Evolutionary conservation across 164 flowering plant species (phyloP).

Genomic region (Taxillus chinensis): DNA sequence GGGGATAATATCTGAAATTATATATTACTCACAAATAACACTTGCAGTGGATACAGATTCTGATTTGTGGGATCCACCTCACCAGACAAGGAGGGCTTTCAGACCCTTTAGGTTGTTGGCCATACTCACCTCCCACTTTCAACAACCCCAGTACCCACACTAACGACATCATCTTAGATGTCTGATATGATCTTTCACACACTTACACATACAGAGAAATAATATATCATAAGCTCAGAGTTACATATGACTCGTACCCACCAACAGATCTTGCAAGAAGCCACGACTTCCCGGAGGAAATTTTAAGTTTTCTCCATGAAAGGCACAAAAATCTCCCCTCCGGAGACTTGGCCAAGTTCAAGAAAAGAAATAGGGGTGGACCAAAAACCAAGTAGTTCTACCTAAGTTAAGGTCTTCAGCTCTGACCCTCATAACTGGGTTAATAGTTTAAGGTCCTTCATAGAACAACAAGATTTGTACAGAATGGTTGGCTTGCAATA

Average conservation of each 20-base stretch:
- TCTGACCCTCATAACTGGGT: slow-evolving; percentile 7
- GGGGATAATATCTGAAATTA: too few relatives aligned
- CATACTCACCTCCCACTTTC: slow-evolving; percentile 15
- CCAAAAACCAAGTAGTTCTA: neutral
- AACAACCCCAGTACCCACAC: slow-evolving; percentile 14
- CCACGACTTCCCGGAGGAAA: too few relatives aligned
- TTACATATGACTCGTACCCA: too few relatives aligned
- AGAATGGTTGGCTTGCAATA: slow-evolving; percentile 13
- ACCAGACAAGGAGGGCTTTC: slow-evolving; percentile 17
- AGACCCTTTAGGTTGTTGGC: slow-evolving; percentile 39
- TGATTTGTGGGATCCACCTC: slow-evolving; percentile 17
- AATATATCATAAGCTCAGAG: neutral
- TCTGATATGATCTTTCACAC: neutral
- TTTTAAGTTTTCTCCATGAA: too few relatives aligned
- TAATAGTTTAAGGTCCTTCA: slow-evolving; percentile 1
- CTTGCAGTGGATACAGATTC: slow-evolving; percentile 17
- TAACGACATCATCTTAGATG: slow-evolving; percentile 1
- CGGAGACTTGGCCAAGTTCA: too few relatives aligned
- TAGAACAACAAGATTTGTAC: slow-evolving; percentile 17
- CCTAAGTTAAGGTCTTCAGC: neutral
- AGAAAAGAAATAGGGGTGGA: too few relatives aligned
- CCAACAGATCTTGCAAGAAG: too few relatives aligned
- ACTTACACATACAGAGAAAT: neutral
- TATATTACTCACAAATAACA: neutral
- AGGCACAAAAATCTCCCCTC: too few relatives aligned